Evolutionary conservation across 208 protist genomes (phyloP).

Genomic region (Trichomonas vaginalis): DNA sequence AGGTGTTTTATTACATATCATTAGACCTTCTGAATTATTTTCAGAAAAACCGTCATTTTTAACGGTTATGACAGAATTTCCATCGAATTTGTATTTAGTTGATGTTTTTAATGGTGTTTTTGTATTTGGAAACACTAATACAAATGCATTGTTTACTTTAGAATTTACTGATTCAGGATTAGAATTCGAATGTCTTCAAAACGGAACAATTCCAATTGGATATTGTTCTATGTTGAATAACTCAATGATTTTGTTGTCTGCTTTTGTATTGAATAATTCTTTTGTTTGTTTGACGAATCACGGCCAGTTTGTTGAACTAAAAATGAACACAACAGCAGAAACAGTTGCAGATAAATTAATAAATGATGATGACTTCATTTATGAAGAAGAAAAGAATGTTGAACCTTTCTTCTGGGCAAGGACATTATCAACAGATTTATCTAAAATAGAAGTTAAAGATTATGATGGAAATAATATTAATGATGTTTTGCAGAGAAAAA

Average conservation of each 20-base stretch:
- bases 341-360: not conserved
- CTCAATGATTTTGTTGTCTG: not conserved
- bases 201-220: not conserved
- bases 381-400: not conserved
- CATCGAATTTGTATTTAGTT: not conserved
- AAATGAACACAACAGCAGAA: not conserved
- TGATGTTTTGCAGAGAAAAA: not conserved
- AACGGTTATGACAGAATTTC: not conserved
- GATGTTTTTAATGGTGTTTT: not conserved
- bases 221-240: not conserved
- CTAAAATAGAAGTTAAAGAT: not conserved
- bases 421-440: not conserved
- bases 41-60: not conserved
- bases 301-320: not conserved
- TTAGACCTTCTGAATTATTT: not conserved
- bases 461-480: not conserved
- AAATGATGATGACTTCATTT: not conserved
- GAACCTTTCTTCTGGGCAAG: not conserved
- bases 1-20: not conserved
- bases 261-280: not conserved
- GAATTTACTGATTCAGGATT: not conserved
- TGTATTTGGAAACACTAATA: not conserved
- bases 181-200: not conserved
- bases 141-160: not conserved
- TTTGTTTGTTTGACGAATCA: not conserved